Evolutionary conservation across 176 grass and related monocot genomes (phyloP).

Genomic region (Raddia guianensis): DNA sequence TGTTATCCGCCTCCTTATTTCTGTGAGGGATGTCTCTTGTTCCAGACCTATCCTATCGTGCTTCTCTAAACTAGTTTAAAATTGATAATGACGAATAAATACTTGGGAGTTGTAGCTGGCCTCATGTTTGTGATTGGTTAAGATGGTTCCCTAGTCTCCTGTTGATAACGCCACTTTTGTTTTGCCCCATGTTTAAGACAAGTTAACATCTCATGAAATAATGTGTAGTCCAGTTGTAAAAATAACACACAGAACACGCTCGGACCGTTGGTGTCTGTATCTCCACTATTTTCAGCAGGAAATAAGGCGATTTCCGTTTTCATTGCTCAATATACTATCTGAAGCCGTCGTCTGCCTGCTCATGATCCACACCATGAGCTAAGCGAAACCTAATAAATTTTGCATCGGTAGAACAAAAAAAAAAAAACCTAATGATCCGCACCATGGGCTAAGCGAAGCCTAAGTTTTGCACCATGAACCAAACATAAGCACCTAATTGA

Average conservation of each 20-base stretch:
- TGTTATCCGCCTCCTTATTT: neutral
- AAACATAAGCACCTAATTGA: too few relatives aligned
- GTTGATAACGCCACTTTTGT: neutral
- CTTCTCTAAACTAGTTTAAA: neutral
- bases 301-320: neutral
- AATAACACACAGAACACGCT: neutral
- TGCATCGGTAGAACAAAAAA: neutral
- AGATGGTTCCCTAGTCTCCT: neutral
- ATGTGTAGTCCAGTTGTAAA: constrained; percentile 5
- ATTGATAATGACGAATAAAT: neutral
- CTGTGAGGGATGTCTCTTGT: neutral
- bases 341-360: neutral
- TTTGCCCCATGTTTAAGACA: neutral
- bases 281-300: neutral
- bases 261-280: neutral
- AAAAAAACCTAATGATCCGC: neutral
- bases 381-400: neutral
- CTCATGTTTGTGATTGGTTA: neutral
- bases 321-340: neutral
- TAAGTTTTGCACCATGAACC: neutral
- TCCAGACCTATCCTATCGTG: neutral
- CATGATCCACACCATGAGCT: neutral
- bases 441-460: neutral
- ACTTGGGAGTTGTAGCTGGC: neutral
- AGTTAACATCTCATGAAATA: neutral